A percentile compares a stretch with the other conserved stretches of the same genome.
Evolutionary conservation across 2,329 filamentous ascomycete genomes (phyloP).

Genomic region (Cladophialophora yegresii): DNA sequence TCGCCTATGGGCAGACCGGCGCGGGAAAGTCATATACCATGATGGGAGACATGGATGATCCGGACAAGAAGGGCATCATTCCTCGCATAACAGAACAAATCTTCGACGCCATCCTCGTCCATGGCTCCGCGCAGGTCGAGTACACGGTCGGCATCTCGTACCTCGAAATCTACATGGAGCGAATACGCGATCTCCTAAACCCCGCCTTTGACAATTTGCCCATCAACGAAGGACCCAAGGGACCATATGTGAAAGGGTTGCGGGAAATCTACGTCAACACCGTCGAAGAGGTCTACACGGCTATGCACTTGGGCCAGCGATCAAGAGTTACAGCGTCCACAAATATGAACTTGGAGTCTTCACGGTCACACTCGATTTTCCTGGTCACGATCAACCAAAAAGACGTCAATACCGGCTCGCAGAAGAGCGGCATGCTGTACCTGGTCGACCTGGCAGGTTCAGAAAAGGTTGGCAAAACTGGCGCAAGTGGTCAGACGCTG

Average conservation of each 20-base stretch:
- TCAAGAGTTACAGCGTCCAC: constrained; percentile 91
- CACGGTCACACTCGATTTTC: constrained; percentile 96
- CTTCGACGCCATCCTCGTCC: constrained; percentile 85
- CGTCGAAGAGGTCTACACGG: constrained; percentile 93
- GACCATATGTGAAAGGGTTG: constrained; percentile 94
- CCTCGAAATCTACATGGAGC: constrained; percentile 99
- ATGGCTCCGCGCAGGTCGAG: constrained; percentile 86
- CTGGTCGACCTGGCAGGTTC: constrained; percentile 97
- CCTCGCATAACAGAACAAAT: constrained; percentile 97
- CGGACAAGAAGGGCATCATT: constrained; percentile 86
- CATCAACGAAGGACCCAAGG: constrained; percentile 96
- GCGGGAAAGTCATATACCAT: constrained; percentile 99
- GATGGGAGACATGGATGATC: constrained; percentile 96
- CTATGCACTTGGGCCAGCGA: constrained; percentile 88
- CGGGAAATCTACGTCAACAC: constrained; percentile 94
- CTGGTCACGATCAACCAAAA: constrained; percentile 97
- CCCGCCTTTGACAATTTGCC: constrained; percentile 95
- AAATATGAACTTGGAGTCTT: constrained; percentile 99
- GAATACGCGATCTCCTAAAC: constrained; percentile 87
- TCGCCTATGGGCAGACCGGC: constrained; percentile 97
- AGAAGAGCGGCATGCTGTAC: constrained; percentile 95
- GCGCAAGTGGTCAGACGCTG: constrained; percentile 92
- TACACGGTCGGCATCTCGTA: constrained; percentile 99
- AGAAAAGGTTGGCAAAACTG: constrained; percentile 98
- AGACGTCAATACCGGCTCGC: constrained; percentile 92